Conservation (phyloP, 805 yeast species). For the Starmera quercuum region DNA sequence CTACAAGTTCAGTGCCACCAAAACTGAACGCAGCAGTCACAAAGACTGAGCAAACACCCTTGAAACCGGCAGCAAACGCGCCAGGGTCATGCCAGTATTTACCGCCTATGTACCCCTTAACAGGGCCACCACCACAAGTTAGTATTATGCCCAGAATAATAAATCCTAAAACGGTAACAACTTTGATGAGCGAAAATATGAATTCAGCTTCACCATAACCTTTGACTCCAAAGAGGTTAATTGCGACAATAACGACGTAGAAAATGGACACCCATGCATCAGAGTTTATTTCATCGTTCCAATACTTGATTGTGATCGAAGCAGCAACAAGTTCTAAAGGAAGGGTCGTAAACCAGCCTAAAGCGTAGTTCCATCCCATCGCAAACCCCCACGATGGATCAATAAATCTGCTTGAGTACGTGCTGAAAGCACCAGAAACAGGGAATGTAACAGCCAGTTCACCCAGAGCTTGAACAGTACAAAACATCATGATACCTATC, state of each 20-base stretch:
- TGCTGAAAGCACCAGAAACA: conserved; percentile 39
- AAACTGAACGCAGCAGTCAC: conserved; percentile 68
- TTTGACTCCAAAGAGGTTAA: conserved; percentile 39
- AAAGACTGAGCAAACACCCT: conserved; percentile 61
- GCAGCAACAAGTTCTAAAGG: conserved; percentile 51
- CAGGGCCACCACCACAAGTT: conserved; percentile 46
- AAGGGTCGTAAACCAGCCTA: conserved; percentile 43
- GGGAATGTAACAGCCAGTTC: conserved; percentile 42
- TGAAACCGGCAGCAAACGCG: conserved; percentile 41
- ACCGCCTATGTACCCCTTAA: conserved; percentile 46
- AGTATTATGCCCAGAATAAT: conserved; percentile 37
- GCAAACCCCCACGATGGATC: conserved; percentile 46
- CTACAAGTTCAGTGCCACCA: conserved; percentile 62
- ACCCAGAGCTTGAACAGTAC: conserved; percentile 45
- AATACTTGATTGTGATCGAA: conserved; percentile 42
- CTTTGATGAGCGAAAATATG: conserved; percentile 33
- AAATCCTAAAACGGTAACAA: conserved; percentile 37
- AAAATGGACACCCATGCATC: conserved; percentile 51
- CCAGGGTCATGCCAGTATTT: conserved; percentile 43
- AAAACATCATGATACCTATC: conserved; percentile 45
- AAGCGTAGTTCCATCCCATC: conserved; percentile 38
- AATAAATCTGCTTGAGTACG: conserved; percentile 36
- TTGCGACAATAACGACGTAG: conserved; percentile 32
- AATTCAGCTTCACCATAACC: conserved; percentile 48
- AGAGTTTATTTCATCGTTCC: conserved; percentile 37